Evolutionary conservation across 192 early-diverging fungal species (phyloP), one percentile per base, ranked within the genome.

Genomic region (Dissophora ornata): DNA sequence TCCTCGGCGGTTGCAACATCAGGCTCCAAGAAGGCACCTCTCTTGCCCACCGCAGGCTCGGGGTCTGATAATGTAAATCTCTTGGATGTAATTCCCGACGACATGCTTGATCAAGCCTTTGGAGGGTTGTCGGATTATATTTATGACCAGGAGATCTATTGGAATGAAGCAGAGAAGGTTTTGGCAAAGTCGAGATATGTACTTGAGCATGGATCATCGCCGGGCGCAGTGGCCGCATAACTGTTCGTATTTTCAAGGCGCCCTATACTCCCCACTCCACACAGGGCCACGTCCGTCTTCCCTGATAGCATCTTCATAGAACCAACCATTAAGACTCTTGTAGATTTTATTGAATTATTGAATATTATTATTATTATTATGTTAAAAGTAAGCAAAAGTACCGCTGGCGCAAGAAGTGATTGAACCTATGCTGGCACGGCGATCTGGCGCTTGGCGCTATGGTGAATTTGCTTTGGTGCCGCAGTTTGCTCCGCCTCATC

Each of bases 41-140:
- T 33, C 13, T 36, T 21, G 1, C 49, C 30, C 24, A 62, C 22
- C 41, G 54, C 46, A 67, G 44, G 61, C n/a, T 58, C 41, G 19
- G 10, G 25, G 18, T 46, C 38, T 16, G 82, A 84, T 57, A 85
- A 81, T 83, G 79, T 84, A 9, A 82, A 84, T 54, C 61, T 91
- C 10, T 66, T 82, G 44, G 79, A 87, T 30, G 64, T 80, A 54
- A 83, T 91, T 44, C 77, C 79, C 38, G 53, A 70, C 1, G 78
- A 87, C 24, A 85, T 89, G 80, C 71, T 95, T 24, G 88, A 92
- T 59, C 77, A 45, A 10, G 88, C 89, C 34, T 95, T 86, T 82
- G 92, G 92, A 36, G 95, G 95, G n/a, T 56, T 79, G 12, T 88
- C 81, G 58, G 77, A 78, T 22, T 96, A 89, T 84, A 84, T 87